Conservation (phyloP, 2,329 filamentous ascomycete genomes). For the Aspergillus intermedius region DNA sequence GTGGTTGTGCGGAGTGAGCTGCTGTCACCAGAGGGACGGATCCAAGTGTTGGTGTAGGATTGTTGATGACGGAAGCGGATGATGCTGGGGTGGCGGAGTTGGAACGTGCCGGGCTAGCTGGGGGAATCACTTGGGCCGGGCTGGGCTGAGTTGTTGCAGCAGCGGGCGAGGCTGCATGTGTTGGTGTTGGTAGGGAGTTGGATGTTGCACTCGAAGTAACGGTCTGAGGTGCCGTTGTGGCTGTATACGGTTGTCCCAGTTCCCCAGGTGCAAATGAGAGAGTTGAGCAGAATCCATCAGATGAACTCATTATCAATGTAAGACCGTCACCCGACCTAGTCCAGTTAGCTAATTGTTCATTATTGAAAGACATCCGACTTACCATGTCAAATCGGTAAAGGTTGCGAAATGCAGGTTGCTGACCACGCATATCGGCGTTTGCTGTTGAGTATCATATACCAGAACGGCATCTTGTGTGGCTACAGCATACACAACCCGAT, state of each 20-base stretch:
- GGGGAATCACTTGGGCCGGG: slow-evolving; percentile 39
- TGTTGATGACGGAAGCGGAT: slow-evolving; percentile 55
- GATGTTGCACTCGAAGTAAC: slow-evolving; percentile 42
- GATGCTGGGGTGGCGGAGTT: slow-evolving; percentile 61
- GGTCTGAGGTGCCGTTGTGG: slow-evolving; percentile 23
- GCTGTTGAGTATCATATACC: slow-evolving; percentile 94
- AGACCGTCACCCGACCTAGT: slow-evolving; percentile 67
- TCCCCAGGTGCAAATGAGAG: slow-evolving; percentile 79
- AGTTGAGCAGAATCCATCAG: slow-evolving; percentile 93
- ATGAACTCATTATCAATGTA: slow-evolving; percentile 89
- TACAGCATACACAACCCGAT: slow-evolving; percentile 93
- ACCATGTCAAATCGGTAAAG: slow-evolving; percentile 95
- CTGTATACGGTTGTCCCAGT: slow-evolving; percentile 72
- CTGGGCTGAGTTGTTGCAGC: slow-evolving; percentile 32
- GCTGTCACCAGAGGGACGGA: slow-evolving; percentile 71
- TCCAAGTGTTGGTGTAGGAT: slow-evolving; percentile 71
- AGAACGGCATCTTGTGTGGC: slow-evolving; percentile 93
- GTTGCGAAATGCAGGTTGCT: slow-evolving; percentile 97
- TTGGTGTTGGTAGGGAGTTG: slow-evolving; percentile 61
- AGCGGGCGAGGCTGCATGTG: slow-evolving; percentile 52
- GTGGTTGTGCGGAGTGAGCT: slow-evolving; percentile 52
- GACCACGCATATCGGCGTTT: slow-evolving; percentile 85
- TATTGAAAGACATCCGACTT: slow-evolving; percentile 30
- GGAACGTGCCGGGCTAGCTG: slow-evolving; percentile 74
- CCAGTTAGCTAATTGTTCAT: slow-evolving; percentile 11